A percentile compares a stretch with the other conserved stretches of the same genome.
Evolutionary conservation across 108 stramenopile genomes (phyloP).

Genomic region (Stephanodiscus minutulus): DNA sequence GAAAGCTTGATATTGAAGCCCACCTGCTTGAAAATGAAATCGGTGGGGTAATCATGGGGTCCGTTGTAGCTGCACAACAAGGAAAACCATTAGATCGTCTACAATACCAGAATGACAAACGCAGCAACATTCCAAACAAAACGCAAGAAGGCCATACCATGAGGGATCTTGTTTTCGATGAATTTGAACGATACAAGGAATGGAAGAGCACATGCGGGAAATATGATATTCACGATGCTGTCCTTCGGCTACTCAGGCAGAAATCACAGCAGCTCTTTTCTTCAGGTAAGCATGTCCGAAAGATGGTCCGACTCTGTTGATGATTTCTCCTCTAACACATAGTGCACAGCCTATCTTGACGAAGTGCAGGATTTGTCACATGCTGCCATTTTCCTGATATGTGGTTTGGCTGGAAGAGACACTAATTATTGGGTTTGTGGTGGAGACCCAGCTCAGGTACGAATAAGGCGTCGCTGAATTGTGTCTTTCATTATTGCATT

Average conservation of each 20-base stretch:
- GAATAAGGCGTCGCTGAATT: background rate
- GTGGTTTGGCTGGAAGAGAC: slow-evolving; percentile 21
- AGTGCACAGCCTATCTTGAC: slow-evolving; percentile 33
- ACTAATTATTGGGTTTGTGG: slow-evolving; percentile 36
- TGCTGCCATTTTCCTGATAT: slow-evolving; percentile 38
- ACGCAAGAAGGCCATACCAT: slow-evolving; percentile 5
- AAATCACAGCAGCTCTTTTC: slow-evolving; percentile 8
- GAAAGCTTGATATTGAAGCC: slow-evolving; percentile 17
- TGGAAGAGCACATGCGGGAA: slow-evolving; percentile 20
- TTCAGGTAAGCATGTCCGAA: slow-evolving; percentile 1
- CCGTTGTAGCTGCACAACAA: slow-evolving; percentile 17
- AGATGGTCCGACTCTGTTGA: background rate
- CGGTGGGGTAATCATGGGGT: slow-evolving; percentile 42
- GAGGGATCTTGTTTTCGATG: slow-evolving; percentile 23
- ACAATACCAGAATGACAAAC: slow-evolving; percentile 19
- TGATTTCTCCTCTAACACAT: background rate
- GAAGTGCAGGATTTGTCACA: slow-evolving; percentile 46
- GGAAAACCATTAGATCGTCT: slow-evolving; percentile 11
- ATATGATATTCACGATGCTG: slow-evolving; percentile 31
- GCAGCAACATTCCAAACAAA: slow-evolving; percentile 36
- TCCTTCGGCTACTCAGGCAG: slow-evolving; percentile 19
- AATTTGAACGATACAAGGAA: slow-evolving; percentile 20
- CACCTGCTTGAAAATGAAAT: slow-evolving; percentile 42
- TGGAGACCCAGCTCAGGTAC: slow-evolving; percentile 41
- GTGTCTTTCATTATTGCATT: background rate